These are phyloP conservation scores for Solanum tarapatanum DNA, from an alignment of 257 asterid genomes.

Conservation along the genomic window DNA sequence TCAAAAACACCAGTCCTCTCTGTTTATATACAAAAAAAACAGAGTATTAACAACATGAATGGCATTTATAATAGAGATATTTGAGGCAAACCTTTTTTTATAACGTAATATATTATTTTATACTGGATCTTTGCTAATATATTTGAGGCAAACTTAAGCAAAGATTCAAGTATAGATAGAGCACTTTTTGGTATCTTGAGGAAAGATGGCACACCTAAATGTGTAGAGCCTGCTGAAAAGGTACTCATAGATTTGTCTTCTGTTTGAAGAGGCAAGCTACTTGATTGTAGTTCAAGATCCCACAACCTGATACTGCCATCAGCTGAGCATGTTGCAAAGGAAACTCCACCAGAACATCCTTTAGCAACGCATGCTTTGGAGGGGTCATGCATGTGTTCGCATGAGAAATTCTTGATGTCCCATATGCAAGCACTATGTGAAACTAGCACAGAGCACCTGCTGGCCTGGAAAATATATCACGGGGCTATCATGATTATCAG, in stretches of 20 bases:
- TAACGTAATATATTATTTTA: neutral
- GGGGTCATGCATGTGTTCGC: conserved; percentile 51
- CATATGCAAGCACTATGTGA: conserved; percentile 65
- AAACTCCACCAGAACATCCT: conserved; percentile 67
- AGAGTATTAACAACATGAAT: neutral
- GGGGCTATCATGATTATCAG: conserved; percentile 15
- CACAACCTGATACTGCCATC: conserved; percentile 64
- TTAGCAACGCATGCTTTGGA: conserved; percentile 49
- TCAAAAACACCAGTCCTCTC: conserved; percentile 57
- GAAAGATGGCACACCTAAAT: conserved; percentile 30
- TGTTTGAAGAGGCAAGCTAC: conserved; percentile 6
- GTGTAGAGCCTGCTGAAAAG: conserved; percentile 10
- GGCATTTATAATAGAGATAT: neutral
- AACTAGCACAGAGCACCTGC: conserved; percentile 57
- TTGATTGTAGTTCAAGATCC: conserved; percentile 45
- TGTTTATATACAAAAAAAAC: conserved; percentile 9
- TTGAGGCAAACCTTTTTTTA: neutral
- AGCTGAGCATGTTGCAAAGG: conserved; percentile 66
- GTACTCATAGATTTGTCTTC: conserved; percentile 12
- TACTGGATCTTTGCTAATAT: neutral
- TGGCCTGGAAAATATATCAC: conserved; percentile 42
- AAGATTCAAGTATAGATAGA: neutral
- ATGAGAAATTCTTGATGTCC: conserved; percentile 51
- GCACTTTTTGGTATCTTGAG: neutral
- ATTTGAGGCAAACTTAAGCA: neutral